A percentile compares a stretch with the other conserved stretches of the same genome.
Conservation (phyloP, 495 filamentous ascomycete species). For the Trichoderma gamsii region DNA sequence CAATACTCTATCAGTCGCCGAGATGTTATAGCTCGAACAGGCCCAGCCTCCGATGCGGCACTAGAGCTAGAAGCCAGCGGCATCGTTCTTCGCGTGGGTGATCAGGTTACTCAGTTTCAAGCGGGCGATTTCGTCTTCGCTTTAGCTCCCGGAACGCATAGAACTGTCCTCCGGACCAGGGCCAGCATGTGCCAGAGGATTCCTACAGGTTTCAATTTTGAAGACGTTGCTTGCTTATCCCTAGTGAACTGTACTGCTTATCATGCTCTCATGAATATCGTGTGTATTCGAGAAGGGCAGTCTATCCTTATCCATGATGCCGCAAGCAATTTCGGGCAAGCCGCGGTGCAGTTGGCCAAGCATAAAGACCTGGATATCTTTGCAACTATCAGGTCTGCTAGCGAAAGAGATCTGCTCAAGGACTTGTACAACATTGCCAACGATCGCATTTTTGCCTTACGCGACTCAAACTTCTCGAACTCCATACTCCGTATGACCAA, state of each 20-base stretch:
- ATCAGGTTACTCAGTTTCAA: slow-evolving; percentile 30
- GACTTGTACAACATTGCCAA: slow-evolving; percentile 35
- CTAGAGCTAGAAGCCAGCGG: neutral
- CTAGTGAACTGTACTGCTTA: slow-evolving; percentile 42
- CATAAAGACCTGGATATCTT: slow-evolving; percentile 42
- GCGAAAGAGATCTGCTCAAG: slow-evolving; percentile 37
- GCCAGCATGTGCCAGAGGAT: slow-evolving; percentile 4
- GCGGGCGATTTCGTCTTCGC: slow-evolving; percentile 47
- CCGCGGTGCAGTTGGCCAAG: slow-evolving; percentile 41
- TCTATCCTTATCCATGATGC: slow-evolving; percentile 47
- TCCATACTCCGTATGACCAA: slow-evolving; percentile 37
- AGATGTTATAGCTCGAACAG: too few species aligned
- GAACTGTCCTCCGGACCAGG: slow-evolving; percentile 28
- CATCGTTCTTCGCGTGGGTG: slow-evolving; percentile 34
- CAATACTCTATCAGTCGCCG: too few species aligned
- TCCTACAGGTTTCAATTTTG: slow-evolving; percentile 27
- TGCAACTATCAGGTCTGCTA: slow-evolving; percentile 18
- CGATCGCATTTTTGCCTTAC: slow-evolving; percentile 39
- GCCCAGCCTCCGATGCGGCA: neutral
- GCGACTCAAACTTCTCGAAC: slow-evolving; percentile 28
- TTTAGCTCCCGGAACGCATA: slow-evolving; percentile 34
- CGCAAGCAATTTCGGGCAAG: slow-evolving; percentile 44
- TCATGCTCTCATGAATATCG: slow-evolving; percentile 34
- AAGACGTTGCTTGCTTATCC: too few species aligned
- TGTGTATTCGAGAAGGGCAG: slow-evolving; percentile 30